A percentile compares a stretch with the other conserved stretches of the same genome.
phyloP scores from a whole-genome alignment of 208 protist genomes.

The Polymyxa betae region DNA sequence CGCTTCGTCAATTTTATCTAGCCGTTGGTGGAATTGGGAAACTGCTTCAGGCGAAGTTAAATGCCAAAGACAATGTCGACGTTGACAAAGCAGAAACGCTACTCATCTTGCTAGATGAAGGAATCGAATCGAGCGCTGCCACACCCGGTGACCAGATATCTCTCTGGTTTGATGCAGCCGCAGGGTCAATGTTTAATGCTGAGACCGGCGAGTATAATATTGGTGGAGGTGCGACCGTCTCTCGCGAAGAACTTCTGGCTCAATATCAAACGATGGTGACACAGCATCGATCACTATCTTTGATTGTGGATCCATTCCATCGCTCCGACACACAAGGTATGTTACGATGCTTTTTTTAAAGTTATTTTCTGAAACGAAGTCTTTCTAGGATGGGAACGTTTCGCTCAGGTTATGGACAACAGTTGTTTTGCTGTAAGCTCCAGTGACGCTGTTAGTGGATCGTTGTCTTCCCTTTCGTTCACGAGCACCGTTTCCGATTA shows the following conservation, averaged over 20 bases:
- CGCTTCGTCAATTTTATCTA: neutral
- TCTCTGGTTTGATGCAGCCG: constrained; percentile 39
- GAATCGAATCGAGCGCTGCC: neutral
- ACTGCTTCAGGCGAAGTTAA: neutral
- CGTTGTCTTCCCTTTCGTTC: neutral
- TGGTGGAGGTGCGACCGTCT: constrained; percentile 1
- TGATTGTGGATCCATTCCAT: constrained; percentile 18
- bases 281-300: neutral
- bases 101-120: neutral
- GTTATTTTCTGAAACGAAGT: neutral
- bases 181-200: neutral
- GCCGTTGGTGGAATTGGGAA: neutral
- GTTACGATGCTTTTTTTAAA: neutral
- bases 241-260: constrained; percentile 12
- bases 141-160: neutral
- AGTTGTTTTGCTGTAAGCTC: neutral
- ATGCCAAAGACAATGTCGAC: neutral
- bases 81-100: neutral
- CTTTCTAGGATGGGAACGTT: neutral
- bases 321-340: neutral
- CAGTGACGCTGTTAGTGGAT: neutral
- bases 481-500: neutral
- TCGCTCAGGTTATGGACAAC: neutral
- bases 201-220: constrained; percentile 17
- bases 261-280: constrained; percentile 18